Percentiles rank a stretch among this genome's conserved stretches.
Evolutionary conservation across 2,329 filamentous ascomycete species (phyloP).

Genomic region (Lecanoromycetidae sp.): DNA sequence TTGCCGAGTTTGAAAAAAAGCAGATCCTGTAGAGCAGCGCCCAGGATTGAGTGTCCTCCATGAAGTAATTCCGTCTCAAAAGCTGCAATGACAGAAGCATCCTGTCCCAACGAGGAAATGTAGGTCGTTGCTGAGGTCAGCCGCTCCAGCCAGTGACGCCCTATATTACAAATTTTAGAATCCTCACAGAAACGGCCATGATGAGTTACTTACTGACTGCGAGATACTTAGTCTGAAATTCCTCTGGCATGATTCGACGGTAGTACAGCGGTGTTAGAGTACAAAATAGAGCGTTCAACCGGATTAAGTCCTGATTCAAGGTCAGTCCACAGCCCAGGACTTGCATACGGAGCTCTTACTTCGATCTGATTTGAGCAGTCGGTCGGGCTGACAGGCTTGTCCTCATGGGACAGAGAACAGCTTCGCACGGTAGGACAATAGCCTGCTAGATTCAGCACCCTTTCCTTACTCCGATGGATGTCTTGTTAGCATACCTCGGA

Average conservation of each 20-base stretch:
- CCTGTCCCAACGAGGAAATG: not conserved
- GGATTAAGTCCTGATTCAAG: not conserved
- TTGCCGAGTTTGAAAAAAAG: not conserved
- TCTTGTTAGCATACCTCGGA: no score
- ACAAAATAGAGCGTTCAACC: not conserved
- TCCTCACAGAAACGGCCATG: no score
- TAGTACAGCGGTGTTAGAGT: not conserved
- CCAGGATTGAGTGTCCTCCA: not conserved
- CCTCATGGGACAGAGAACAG: not conserved
- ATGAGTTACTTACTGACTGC: not conserved
- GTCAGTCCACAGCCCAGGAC: not conserved
- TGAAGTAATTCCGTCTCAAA: not conserved
- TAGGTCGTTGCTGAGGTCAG: not conserved
- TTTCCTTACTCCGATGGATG: no score
- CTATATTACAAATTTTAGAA: not conserved
- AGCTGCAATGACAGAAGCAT: not conserved
- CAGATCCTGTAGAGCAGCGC: not conserved
- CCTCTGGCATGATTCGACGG: not conserved
- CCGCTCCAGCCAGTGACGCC: slow-evolving; percentile 7
- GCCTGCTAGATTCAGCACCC: no score
- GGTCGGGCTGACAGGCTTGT: not conserved
- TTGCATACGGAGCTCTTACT: not conserved
- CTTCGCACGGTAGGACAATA: not conserved
- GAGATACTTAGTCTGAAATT: not conserved
- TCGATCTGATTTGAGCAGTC: not conserved